These are phyloP conservation scores for Rhododendron ferrugineum DNA, from an alignment of 148 eudicot genomes.

Conservation along the genomic window DNA sequence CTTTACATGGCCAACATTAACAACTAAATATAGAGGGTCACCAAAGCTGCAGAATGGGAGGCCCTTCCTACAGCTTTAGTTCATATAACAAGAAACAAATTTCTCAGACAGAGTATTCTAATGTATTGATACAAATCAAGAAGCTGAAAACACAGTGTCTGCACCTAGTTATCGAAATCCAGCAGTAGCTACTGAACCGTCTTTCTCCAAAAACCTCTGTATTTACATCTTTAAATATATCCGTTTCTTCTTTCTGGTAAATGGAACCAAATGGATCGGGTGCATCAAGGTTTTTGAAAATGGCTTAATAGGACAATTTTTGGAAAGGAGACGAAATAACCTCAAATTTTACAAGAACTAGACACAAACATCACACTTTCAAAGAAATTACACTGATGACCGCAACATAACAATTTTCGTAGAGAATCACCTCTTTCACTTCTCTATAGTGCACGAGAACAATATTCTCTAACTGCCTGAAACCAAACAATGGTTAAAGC, in stretches of 20 bases:
- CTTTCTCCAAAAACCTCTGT: background rate
- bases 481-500: constrained; percentile 9
- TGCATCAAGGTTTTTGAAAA: background rate
- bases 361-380: background rate
- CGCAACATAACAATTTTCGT: background rate
- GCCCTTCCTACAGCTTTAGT: background rate
- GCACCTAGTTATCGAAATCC: background rate
- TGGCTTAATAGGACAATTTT: background rate
- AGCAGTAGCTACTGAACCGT: background rate
- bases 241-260: background rate
- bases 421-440: constrained; percentile 33
- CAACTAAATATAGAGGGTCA: background rate
- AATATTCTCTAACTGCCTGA: constrained; percentile 57
- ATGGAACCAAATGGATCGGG: background rate
- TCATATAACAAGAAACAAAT: background rate
- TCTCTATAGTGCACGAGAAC: constrained; percentile 65
- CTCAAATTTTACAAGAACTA: background rate
- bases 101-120: background rate
- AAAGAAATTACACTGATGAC: background rate
- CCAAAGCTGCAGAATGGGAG: background rate
- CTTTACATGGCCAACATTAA: background rate
- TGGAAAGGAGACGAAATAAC: background rate
- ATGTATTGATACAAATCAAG: background rate
- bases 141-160: background rate
- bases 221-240: background rate